These are phyloP conservation scores for Gelatoporia subvermispora DNA, from an alignment of 768 basidiomycete species.

Conservation along the genomic window DNA sequence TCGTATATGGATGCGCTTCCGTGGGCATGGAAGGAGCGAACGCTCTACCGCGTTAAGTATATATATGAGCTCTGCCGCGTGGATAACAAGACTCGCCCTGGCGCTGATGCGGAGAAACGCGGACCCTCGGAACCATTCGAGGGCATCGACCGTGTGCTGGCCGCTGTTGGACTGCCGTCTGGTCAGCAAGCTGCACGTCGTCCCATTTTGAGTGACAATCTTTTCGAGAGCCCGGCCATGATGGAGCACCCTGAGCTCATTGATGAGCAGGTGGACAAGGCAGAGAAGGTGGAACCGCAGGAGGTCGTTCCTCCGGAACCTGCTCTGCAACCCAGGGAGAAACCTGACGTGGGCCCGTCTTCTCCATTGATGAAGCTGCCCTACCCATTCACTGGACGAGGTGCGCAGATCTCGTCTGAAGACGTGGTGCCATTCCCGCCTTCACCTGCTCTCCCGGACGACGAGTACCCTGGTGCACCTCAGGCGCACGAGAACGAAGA, in stretches of 20 bases:
- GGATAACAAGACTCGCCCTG: slow-evolving; percentile 22
- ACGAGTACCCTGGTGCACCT: slow-evolving; percentile 23
- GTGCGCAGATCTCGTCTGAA: slow-evolving; percentile 56
- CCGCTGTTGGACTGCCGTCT: slow-evolving; percentile 46
- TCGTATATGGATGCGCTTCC: slow-evolving; percentile 46
- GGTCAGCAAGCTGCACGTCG: slow-evolving; percentile 51
- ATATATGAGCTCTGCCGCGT: slow-evolving; percentile 73
- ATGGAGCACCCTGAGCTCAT: slow-evolving; percentile 31
- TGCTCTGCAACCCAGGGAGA: slow-evolving; percentile 46
- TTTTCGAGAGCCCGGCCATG: slow-evolving; percentile 46
- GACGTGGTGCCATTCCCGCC: slow-evolving; percentile 77
- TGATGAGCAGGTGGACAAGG: slow-evolving; percentile 10
- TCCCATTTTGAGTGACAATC: slow-evolving; percentile 54
- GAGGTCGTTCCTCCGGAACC: slow-evolving; percentile 38
- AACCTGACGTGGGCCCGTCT: slow-evolving; percentile 30
- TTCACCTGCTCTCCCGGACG: slow-evolving; percentile 41
- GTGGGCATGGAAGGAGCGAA: slow-evolving; percentile 78
- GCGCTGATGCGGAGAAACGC: slow-evolving; percentile 7
- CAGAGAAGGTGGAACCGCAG: slow-evolving; percentile 23
- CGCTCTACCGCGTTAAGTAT: slow-evolving; percentile 66
- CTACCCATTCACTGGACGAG: slow-evolving; percentile 67
- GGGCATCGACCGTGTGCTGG: slow-evolving; percentile 58
- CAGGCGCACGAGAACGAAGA: slow-evolving; percentile 13
- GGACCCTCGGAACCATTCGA: slow-evolving; percentile 33
- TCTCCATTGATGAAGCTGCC: slow-evolving; percentile 49